Base-by-base conservation (phyloP, 371 early-diverging fungal species). In the Actinomucor elegans region DNA sequence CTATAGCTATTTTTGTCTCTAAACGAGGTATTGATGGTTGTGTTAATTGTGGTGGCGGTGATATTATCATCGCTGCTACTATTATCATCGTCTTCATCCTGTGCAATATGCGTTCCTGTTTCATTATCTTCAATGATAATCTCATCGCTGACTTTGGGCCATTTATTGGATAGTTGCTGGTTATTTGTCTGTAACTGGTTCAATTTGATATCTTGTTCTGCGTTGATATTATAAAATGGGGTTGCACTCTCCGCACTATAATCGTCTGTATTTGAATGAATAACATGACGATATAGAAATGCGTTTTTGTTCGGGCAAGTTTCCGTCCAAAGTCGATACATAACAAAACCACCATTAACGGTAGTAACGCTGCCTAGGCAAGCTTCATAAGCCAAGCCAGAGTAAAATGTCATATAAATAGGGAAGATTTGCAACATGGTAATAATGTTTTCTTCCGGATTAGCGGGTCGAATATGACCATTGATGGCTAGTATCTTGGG, bases 391-490 rank as follows among this genome's bases (percentile, higher is more conserved):
- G 79, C 73, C 5, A 75, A 35, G 1, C 67, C 63, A 14, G 79
- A 68, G 37, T 61, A 75, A 34, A 63, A 70, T 0, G 71, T 57
- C 51, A 68, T 56, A 34, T 78, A 78, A 5, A 69, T 40, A 8
- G 71, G 75, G 44, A 78, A 75, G 10, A 78, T 71, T 20, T 78
- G 79, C 2, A 78, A 60, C 75, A 78, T 78, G 0, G 78, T 74
- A 1, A 60, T 65, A 15, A 78, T 38, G 35, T 71, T 75, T 38
- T 72, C 63, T 36, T 75, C 79, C 3, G 73, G 73, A 26, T 78
- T 75, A 3, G 73, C 73, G 8, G 79, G 75, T 23, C 79, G 64
- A 3, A 71, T 64, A 56, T 78, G 67, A 0, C 79, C 79, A 59
- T 75, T 78, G 10, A 78, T 57, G 33, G 79, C 79, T 4, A 75